Conservation (phyloP, 305 asterid species). For the Rubia occidens region DNA sequence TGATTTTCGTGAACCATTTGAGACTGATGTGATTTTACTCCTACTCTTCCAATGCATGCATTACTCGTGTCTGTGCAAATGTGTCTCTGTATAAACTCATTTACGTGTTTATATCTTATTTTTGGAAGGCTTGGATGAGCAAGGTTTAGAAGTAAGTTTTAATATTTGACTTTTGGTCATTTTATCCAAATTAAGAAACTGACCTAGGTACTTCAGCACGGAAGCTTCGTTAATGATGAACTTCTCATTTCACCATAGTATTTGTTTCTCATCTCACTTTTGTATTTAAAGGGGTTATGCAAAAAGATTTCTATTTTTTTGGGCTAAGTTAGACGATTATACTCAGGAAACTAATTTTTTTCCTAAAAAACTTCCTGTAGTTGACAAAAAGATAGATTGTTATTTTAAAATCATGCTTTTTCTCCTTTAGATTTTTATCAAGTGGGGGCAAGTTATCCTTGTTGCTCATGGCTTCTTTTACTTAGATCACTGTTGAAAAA, state of each 20-base stretch:
- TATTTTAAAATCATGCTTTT: neutral
- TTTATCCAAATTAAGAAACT: neutral
- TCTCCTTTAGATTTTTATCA: constrained; percentile 1
- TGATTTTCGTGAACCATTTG: neutral
- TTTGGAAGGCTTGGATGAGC: neutral
- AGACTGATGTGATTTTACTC: neutral
- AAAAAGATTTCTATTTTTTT: neutral
- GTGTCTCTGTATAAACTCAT: no score
- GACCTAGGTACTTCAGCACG: neutral
- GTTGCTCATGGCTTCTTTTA: constrained; percentile 18
- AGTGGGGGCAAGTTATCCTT: neutral
- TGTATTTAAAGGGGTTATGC: neutral
- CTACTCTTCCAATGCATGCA: neutral
- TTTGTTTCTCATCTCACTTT: neutral
- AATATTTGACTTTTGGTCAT: neutral
- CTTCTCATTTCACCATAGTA: neutral
- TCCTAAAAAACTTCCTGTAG: neutral
- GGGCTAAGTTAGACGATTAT: neutral
- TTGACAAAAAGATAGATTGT: neutral
- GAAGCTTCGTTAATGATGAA: neutral
- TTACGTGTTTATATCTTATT: neutral
- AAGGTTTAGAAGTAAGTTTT: neutral
- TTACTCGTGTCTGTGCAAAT: neutral
- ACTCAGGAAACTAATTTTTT: neutral
- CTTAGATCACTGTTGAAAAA: constrained; percentile 88